These are phyloP conservation scores for Ilyonectria sp. DNA, from an alignment of 2,329 filamentous ascomycete species.

Conservation along the genomic window DNA sequence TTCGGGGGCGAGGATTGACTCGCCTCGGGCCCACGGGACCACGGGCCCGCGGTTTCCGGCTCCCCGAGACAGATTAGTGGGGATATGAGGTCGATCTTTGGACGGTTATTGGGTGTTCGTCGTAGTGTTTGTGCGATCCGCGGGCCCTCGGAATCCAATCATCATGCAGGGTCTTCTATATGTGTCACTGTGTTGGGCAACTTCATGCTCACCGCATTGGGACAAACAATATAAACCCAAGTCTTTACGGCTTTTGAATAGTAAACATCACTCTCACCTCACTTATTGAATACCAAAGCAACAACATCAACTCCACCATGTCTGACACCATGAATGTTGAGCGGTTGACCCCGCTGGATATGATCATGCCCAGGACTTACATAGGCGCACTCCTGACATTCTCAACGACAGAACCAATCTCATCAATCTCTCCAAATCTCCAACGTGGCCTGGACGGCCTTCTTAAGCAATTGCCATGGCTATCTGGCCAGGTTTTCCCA, in stretches of 20 bases:
- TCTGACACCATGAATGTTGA: too few relatives aligned
- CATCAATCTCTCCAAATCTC: neutral
- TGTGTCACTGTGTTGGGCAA: too few relatives aligned
- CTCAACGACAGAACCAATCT: slow-evolving; percentile 11
- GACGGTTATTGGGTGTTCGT: neutral
- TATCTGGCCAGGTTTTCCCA: slow-evolving; percentile 12
- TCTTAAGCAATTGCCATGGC: slow-evolving; percentile 11
- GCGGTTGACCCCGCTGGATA: too few relatives aligned
- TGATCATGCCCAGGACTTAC: slow-evolving; percentile 15
- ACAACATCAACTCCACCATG: too few relatives aligned
- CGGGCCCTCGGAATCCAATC: neutral
- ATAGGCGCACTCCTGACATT: slow-evolving; percentile 18
- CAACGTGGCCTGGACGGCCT: slow-evolving; percentile 3
- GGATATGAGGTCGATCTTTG: too few relatives aligned
- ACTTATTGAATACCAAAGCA: too few relatives aligned
- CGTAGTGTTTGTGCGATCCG: too few relatives aligned
- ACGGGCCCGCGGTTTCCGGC: slow-evolving; percentile 26
- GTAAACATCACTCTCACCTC: too few relatives aligned
- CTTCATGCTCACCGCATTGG: slow-evolving; percentile 19
- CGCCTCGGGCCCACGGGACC: slow-evolving; percentile 29
- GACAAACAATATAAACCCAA: neutral
- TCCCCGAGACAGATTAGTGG: slow-evolving; percentile 9
- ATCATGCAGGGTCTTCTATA: too few relatives aligned
- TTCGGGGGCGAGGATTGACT: neutral
- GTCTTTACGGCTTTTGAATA: too few relatives aligned